These are phyloP conservation scores for Pichia gijzeniarum DNA, from an alignment of 805 yeast genomes.

Conservation along the genomic window DNA sequence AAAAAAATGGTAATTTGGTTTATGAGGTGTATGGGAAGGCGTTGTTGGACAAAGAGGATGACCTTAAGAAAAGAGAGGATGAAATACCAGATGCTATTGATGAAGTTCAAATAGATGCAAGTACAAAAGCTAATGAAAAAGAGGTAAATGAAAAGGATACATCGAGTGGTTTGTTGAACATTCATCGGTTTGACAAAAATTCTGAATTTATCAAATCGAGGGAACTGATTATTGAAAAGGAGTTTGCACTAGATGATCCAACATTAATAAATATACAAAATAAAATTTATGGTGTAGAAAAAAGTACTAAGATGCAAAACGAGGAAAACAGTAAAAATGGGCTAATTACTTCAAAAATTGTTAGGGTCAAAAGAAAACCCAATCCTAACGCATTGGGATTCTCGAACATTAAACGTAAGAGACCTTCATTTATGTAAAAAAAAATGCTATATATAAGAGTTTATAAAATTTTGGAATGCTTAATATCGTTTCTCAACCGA, in stretches of 20 bases:
- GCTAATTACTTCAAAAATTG: conserved; percentile 31
- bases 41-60: conserved; percentile 11
- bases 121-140: conserved; percentile 5
- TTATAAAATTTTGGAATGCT: conserved; percentile 52
- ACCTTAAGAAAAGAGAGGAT: conserved; percentile 6
- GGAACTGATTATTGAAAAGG: conserved; percentile 28
- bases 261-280: conserved; percentile 32
- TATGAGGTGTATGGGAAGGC: conserved; percentile 7
- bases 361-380: conserved; percentile 38
- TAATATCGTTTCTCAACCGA: conserved; percentile 55
- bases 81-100: conserved; percentile 1
- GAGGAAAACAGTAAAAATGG: conserved; percentile 26
- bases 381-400: conserved; percentile 43
- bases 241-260: conserved; percentile 31
- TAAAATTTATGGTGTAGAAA: conserved; percentile 21
- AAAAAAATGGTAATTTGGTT: conserved; percentile 1
- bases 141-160: too few relatives aligned
- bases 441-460: background rate
- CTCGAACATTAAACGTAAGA: conserved; percentile 38
- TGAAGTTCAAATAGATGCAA: conserved; percentile 1
- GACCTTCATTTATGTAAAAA: conserved; percentile 36
- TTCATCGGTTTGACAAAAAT: background rate
- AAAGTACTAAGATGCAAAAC: conserved; percentile 22
- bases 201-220: conserved; percentile 10
- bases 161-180: background rate